These are phyloP conservation scores for Ciborinia camelliae DNA, from an alignment of 2,329 filamentous ascomycete genomes.

Conservation along the genomic window DNA sequence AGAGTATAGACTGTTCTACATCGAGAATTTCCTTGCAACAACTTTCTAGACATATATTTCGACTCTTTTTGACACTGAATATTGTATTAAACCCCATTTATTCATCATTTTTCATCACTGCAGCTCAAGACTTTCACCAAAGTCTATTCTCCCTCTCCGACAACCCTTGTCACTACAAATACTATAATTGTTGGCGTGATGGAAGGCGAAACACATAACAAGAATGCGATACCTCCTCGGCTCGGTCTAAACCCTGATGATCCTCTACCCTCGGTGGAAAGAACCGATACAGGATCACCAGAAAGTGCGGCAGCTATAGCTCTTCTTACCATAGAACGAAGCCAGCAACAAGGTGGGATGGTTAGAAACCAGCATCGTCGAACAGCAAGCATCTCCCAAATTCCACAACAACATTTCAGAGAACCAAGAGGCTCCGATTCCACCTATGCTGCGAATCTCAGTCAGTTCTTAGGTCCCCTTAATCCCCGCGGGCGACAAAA, in stretches of 20 bases:
- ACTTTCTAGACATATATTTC: too few relatives aligned
- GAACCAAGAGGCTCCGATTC: neutral
- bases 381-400: neutral
- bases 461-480: neutral
- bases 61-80: neutral
- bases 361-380: neutral
- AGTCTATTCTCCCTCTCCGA: neutral
- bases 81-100: neutral
- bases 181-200: neutral
- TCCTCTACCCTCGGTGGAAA: neutral
- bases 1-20: neutral
- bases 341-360: neutral
- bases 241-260: neutral
- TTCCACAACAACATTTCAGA: neutral
- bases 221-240: neutral
- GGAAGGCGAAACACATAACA: neutral
- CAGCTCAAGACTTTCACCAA: neutral
- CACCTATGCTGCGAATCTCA: neutral
- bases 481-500: neutral
- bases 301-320: fast-evolving
- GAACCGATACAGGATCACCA: neutral
- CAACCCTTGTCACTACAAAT: neutral
- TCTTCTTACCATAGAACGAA: neutral
- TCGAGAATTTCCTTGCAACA: neutral
- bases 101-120: neutral